Base-by-base conservation (phyloP, 192 early-diverging fungal genomes). In the Entophlyctis luteolus region DNA sequence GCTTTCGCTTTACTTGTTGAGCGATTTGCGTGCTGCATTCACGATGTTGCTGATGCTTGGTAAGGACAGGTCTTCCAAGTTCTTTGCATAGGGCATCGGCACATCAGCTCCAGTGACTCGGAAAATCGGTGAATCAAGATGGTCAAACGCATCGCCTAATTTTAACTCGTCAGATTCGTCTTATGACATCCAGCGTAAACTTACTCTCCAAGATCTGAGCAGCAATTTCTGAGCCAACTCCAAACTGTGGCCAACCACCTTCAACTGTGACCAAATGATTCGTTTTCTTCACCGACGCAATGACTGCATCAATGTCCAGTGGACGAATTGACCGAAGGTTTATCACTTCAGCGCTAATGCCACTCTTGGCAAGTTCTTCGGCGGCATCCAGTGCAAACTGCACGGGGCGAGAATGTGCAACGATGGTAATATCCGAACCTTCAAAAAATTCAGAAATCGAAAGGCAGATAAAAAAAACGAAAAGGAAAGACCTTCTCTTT, bases 261-360 rank as follows among this genome's bases (percentile, higher is more conserved):
- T 98, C 94, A 50, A 97, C 92, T 23, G 94, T 93, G 62, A 98
- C 87, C 42, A 98, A 76, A 73, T 86, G 91, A 88, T 97, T 95
- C 71, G 96, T 98, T 87, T 97, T 96, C 86, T 96, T 97, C 68
- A 98, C 84, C 2, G 90, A 92, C 66, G 88, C 86, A 78, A 98
- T 78, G 72, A 98, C 91, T 52, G 94, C 86, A 23, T 87, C 87
- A 69, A 93, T 86, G 70, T 98, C 94, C 47, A 98, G 82, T 33
- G 96, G 96, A 59, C 93, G 90, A 78, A 98, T 98, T 59, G 94
- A 94, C 54, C 96, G 89, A 68, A 99, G 84, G 86, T 99, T 99
- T 82, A 99, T 94, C 58, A 98, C 92, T 65, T 82, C 79, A 50
- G 68, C 75, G 29, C 62, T 76, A 60, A 81, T 82, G 38, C 81